Evolutionary conservation across 306 rosid species (phyloP).

Genomic region (Vachellia pachyceras): DNA sequence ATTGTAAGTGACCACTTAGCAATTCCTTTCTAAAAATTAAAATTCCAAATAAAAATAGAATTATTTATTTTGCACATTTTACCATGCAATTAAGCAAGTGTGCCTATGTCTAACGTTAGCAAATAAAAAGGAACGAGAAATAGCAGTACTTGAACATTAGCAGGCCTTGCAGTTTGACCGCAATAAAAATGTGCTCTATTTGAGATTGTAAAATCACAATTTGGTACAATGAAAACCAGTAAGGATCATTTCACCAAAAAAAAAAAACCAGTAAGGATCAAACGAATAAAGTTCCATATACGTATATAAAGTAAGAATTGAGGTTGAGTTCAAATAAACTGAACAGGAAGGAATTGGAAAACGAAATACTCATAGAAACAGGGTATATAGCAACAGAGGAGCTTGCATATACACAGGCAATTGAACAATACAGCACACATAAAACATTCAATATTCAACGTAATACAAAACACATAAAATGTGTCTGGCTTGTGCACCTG

Average conservation of each 20-base stretch:
- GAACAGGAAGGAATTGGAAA: conserved; percentile 10
- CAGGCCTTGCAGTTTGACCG: not conserved
- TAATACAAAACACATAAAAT: not conserved
- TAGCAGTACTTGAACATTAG: not conserved
- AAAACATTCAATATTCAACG: conserved; percentile 12
- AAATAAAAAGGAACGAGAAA: not conserved
- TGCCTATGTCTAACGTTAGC: not conserved
- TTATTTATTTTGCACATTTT: not conserved
- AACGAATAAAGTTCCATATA: conserved; percentile 10
- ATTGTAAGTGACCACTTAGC: conserved; percentile 1
- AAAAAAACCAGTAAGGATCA: conserved; percentile 24
- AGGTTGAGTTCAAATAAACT: conserved; percentile 33
- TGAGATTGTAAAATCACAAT: conserved; percentile 10
- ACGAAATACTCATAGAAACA: not conserved
- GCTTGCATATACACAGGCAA: not conserved
- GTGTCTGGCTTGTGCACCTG: conserved; percentile 54
- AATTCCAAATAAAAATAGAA: not conserved
- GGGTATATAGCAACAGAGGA: not conserved
- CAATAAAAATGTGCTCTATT: conserved; percentile 2
- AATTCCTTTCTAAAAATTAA: conserved; percentile 11
- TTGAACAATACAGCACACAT: not conserved
- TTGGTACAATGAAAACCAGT: conserved; percentile 21
- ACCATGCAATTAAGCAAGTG: not conserved
- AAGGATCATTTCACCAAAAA: no score
- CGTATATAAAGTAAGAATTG: conserved; percentile 1